These are phyloP conservation scores for Spirogloea muscicola DNA, from an alignment of 139 green algal species.

Conservation along the genomic window DNA sequence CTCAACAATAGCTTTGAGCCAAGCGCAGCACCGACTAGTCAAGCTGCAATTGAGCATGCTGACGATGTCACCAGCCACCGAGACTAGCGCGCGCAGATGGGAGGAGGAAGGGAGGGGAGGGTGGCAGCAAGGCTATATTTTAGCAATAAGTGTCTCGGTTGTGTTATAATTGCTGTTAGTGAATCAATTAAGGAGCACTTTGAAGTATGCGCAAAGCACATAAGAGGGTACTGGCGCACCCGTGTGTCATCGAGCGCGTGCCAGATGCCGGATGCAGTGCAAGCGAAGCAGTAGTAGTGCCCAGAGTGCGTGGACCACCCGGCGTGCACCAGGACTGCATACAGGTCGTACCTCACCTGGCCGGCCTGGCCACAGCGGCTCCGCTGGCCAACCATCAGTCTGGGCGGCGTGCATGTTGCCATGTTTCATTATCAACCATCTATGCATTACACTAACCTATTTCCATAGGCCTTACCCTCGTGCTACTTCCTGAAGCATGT, in stretches of 20 bases:
- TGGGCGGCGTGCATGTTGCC: neutral
- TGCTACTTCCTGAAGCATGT: neutral
- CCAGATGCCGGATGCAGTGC: conserved; percentile 74
- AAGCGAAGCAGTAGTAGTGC: conserved; percentile 87
- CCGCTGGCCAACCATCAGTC: neutral
- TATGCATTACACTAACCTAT: too few species aligned
- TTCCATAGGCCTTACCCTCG: too few species aligned
- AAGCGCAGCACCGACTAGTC: conserved; percentile 15
- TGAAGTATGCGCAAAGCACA: conserved; percentile 61
- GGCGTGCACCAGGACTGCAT: conserved; percentile 83
- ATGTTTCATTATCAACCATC: neutral
- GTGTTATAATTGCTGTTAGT: neutral
- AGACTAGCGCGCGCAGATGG: neutral
- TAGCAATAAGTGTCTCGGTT: neutral
- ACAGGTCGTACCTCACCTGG: conserved; percentile 70
- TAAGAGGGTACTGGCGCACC: conserved; percentile 81
- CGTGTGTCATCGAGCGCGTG: conserved; percentile 76
- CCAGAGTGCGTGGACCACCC: conserved; percentile 76
- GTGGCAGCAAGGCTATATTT: neutral
- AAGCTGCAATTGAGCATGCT: neutral
- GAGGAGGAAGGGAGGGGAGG: neutral
- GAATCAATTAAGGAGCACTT: neutral
- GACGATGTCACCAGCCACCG: neutral
- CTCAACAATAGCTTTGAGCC: neutral
- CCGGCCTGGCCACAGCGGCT: neutral